phyloP scores from a whole-genome alignment of 2,329 filamentous ascomycete species.

The Beauveria varroae region DNA sequence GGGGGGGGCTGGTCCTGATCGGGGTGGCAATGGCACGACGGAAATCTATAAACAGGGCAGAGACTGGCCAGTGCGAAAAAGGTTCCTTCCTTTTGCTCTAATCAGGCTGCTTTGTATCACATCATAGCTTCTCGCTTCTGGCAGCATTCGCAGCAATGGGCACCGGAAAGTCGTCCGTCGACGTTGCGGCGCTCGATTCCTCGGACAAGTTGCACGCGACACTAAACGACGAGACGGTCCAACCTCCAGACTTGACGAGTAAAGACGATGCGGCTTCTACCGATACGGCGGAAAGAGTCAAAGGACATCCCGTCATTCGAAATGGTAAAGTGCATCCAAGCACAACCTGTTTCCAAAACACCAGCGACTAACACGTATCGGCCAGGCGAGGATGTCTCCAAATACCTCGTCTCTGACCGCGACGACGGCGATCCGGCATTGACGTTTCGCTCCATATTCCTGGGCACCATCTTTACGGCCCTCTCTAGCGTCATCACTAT shows the following conservation, averaged over 20 bases:
- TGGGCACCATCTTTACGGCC: slow-evolving; percentile 15
- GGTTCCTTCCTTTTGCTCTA: no score
- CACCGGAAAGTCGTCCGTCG: not conserved
- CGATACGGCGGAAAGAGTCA: slow-evolving; percentile 1
- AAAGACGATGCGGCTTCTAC: not conserved
- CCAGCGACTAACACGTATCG: not conserved
- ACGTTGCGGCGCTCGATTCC: not conserved
- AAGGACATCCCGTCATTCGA: slow-evolving; percentile 12
- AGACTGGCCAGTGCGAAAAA: no score
- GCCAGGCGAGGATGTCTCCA: slow-evolving; percentile 15
- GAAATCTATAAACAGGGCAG: not conserved
- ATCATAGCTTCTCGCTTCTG: not conserved
- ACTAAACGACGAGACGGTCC: not conserved
- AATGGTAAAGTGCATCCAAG: not conserved
- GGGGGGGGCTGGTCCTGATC: no score
- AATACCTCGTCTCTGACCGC: slow-evolving; percentile 15
- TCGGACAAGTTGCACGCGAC: not conserved
- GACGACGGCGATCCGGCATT: slow-evolving; percentile 17
- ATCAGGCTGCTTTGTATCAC: not conserved
- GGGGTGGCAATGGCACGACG: not conserved
- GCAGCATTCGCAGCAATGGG: not conserved
- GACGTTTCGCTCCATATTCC: slow-evolving; percentile 16
- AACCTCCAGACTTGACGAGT: not conserved
- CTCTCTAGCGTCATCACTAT: slow-evolving; percentile 18
- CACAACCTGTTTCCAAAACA: not conserved